A percentile compares a stretch with the other conserved stretches of the same genome.
Evolutionary conservation across 176 grass and related monocot species (phyloP).

Genomic region (Oryza glumipatula): DNA sequence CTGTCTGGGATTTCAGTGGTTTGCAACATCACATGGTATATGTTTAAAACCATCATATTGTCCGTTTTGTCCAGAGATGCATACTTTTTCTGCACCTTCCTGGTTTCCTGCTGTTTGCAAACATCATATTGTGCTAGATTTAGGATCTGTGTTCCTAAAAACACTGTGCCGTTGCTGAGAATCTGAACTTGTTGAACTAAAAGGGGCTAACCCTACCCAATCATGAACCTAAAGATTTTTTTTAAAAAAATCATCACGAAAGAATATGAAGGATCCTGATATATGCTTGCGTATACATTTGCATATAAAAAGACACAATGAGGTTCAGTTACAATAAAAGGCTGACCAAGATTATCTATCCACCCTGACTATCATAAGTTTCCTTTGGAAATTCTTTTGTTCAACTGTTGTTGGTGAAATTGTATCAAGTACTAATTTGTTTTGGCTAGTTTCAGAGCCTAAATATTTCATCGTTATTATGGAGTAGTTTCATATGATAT

Average conservation of each 20-base stretch:
- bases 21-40: slow-evolving; percentile 81
- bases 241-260: not conserved
- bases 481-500: not conserved
- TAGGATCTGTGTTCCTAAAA: slow-evolving; percentile 16
- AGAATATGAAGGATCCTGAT: not conserved
- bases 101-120: not conserved
- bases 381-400: not conserved
- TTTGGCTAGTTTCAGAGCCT: not conserved
- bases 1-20: slow-evolving; percentile 81
- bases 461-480: not conserved
- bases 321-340: not conserved
- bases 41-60: not conserved
- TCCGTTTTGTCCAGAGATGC: not conserved
- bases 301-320: not conserved
- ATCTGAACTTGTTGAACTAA: not conserved
- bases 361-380: not conserved
- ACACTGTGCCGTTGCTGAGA: not conserved
- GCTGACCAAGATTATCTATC: not conserved
- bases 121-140: not conserved
- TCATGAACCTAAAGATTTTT: not conserved
- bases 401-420: not conserved
- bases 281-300: not conserved
- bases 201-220: not conserved
- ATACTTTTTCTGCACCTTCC: not conserved
- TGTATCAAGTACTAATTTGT: not conserved